These are phyloP conservation scores for Kalanchoe fedtschenkoi DNA, from an alignment of 164 flowering plant genomes.

Conservation along the genomic window DNA sequence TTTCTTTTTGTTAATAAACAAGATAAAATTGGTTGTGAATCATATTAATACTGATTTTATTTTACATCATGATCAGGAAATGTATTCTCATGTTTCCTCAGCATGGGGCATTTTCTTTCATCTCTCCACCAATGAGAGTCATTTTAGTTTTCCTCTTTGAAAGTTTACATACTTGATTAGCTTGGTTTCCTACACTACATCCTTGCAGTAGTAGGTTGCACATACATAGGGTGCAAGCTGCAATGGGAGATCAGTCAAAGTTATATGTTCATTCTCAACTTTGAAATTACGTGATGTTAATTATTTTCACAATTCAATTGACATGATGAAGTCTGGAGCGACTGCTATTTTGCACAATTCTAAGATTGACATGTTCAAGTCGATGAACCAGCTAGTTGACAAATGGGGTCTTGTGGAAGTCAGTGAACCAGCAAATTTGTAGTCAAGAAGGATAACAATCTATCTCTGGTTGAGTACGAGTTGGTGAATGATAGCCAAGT, in stretches of 20 bases:
- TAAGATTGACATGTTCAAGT: constrained; percentile 2
- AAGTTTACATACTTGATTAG: too few relatives aligned
- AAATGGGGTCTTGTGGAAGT: constrained; percentile 36
- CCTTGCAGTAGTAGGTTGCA: too few relatives aligned
- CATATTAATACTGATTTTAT: too few relatives aligned
- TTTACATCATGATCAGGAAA: too few relatives aligned
- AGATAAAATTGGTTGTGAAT: too few relatives aligned
- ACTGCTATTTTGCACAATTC: constrained; percentile 26
- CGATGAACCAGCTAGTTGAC: too few relatives aligned
- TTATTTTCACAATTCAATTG: constrained; percentile 16
- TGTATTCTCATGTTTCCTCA: neutral
- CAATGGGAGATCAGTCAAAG: neutral
- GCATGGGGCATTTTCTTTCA: neutral
- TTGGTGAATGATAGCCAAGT: constrained; percentile 13
- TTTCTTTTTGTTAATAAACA: too few relatives aligned
- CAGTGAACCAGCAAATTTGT: constrained; percentile 25
- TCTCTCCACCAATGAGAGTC: neutral
- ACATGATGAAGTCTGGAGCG: constrained; percentile 19
- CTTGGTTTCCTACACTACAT: too few relatives aligned
- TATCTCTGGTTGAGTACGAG: constrained; percentile 29
- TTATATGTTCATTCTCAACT: neutral
- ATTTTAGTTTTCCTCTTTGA: too few relatives aligned
- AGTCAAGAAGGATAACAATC: constrained; percentile 26
- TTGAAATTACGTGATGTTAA: neutral
- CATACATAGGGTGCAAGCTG: neutral